These are phyloP conservation scores for Terana coerulea DNA, from an alignment of 768 basidiomycete genomes.

Conservation along the genomic window DNA sequence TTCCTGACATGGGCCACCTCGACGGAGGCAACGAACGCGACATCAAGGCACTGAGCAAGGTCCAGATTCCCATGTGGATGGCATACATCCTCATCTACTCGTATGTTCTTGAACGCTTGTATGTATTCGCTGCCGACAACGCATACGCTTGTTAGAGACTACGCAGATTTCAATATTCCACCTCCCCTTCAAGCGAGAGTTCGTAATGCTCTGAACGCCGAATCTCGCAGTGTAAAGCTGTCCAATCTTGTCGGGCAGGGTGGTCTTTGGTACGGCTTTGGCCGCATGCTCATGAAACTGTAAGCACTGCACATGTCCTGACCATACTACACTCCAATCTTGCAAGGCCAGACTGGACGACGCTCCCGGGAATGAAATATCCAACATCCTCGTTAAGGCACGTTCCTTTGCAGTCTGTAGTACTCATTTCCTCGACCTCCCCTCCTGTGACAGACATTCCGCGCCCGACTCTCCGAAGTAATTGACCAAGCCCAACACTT, in stretches of 20 bases:
- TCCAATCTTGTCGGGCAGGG: conserved; percentile 82
- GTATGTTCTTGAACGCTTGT: conserved; percentile 38
- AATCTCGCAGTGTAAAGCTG: conserved; percentile 80
- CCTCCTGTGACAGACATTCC: conserved; percentile 57
- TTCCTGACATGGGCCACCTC: conserved; percentile 85
- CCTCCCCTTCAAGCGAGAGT: conserved; percentile 73
- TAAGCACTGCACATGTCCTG: conserved; percentile 30
- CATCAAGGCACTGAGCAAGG: conserved; percentile 71
- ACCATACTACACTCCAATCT: background rate
- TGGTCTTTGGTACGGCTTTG: conserved; percentile 91
- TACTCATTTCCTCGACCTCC: background rate
- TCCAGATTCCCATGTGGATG: conserved; percentile 88
- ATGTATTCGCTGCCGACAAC: background rate
- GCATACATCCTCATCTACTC: conserved; percentile 82
- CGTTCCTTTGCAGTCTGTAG: conserved; percentile 12
- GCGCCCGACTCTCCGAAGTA: conserved; percentile 68
- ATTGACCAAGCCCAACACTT: conserved; percentile 90
- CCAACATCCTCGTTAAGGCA: conserved; percentile 66
- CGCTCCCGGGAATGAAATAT: conserved; percentile 66
- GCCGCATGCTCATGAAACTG: conserved; percentile 83
- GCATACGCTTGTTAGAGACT: conserved; percentile 51
- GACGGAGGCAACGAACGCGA: conserved; percentile 83
- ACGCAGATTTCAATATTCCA: conserved; percentile 87
- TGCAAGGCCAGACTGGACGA: conserved; percentile 69
- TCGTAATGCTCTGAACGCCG: conserved; percentile 84